A percentile compares a stretch with the other conserved stretches of the same genome.
phyloP scores from a whole-genome alignment of 139 green algal genomes.

The Coccomyxa sp. region DNA sequence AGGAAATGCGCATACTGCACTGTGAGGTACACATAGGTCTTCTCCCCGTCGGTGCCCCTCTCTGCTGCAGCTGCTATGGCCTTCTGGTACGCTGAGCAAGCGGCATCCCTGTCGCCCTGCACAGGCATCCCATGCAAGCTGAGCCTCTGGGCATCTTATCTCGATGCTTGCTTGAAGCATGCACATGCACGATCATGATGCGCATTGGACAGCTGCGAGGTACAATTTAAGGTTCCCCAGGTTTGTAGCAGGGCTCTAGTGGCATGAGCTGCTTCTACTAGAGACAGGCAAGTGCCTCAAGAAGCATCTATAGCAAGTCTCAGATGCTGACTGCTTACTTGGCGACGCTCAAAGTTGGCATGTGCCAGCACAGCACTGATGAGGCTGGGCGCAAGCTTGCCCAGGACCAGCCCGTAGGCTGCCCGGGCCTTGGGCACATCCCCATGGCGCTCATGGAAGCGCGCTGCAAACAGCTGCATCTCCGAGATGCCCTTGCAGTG shows the following conservation, averaged over 20 bases:
- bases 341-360: constrained; percentile 69
- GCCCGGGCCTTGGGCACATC: constrained; percentile 8
- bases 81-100: constrained; percentile 38
- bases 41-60: constrained; percentile 27
- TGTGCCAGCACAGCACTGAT: constrained; percentile 29
- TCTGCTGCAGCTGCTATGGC: constrained; percentile 38
- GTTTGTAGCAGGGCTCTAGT: no score
- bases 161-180: no score
- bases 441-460: constrained; percentile 51
- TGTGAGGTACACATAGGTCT: constrained; percentile 40
- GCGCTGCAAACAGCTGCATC: constrained; percentile 62
- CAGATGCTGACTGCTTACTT: constrained; percentile 14
- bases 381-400: background rate
- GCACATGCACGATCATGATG: no score
- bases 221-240: no score
- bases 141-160: no score
- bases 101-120: constrained; percentile 31
- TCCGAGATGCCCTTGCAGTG: constrained; percentile 65
- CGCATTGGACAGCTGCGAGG: no score
- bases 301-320: no score
- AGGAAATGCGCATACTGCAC: constrained; percentile 70
- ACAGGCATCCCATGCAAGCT: no score
- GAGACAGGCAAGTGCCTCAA: no score
- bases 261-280: no score
- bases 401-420: constrained; percentile 34